phyloP scores from a whole-genome alignment of 495 filamentous ascomycete species.

The Aspergillus egyptiacus region DNA sequence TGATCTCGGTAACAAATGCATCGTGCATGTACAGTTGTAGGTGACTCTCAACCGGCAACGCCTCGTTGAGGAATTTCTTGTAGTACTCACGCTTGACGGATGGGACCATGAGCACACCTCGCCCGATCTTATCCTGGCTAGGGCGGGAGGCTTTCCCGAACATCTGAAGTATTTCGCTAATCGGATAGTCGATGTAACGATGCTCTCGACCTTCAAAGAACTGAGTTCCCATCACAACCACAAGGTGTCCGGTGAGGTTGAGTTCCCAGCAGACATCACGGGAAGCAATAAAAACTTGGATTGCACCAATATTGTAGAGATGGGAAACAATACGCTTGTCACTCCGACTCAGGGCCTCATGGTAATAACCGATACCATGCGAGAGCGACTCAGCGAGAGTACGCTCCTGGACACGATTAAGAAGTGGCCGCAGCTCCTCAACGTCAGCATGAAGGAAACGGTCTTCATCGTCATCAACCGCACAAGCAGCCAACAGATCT shows the following conservation, averaged over 20 bases:
- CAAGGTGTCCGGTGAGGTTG: slow-evolving; percentile 78
- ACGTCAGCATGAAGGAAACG: slow-evolving; percentile 79
- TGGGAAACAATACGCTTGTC: slow-evolving; percentile 93
- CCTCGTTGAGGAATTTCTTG: slow-evolving; percentile 97
- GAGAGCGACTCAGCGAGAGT: slow-evolving; percentile 86
- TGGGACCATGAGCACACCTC: slow-evolving; percentile 91
- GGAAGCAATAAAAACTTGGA: slow-evolving; percentile 89
- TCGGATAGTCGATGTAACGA: slow-evolving; percentile 93
- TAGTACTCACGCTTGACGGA: slow-evolving; percentile 94
- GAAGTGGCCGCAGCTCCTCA: slow-evolving; percentile 72
- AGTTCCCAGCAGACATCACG: slow-evolving; percentile 97
- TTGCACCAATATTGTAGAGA: slow-evolving; percentile 83
- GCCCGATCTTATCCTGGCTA: slow-evolving; percentile 70
- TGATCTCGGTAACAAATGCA: slow-evolving; percentile 94
- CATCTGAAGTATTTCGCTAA: slow-evolving; percentile 99
- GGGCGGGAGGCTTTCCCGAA: slow-evolving; percentile 86
- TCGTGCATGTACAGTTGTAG: slow-evolving; percentile 87
- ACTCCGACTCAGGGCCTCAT: slow-evolving; percentile 80
- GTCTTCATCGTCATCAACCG: slow-evolving; percentile 88
- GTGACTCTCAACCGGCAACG: slow-evolving; percentile 90
- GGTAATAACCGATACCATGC: slow-evolving; percentile 95
- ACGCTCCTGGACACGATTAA: slow-evolving; percentile 75
- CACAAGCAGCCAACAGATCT: slow-evolving; percentile 77
- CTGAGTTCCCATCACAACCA: slow-evolving; percentile 97
- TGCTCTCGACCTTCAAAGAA: slow-evolving; percentile 97